These are phyloP conservation scores for Pythium dissotocum DNA, from an alignment of 352 stramenopile species.

Conservation along the genomic window DNA sequence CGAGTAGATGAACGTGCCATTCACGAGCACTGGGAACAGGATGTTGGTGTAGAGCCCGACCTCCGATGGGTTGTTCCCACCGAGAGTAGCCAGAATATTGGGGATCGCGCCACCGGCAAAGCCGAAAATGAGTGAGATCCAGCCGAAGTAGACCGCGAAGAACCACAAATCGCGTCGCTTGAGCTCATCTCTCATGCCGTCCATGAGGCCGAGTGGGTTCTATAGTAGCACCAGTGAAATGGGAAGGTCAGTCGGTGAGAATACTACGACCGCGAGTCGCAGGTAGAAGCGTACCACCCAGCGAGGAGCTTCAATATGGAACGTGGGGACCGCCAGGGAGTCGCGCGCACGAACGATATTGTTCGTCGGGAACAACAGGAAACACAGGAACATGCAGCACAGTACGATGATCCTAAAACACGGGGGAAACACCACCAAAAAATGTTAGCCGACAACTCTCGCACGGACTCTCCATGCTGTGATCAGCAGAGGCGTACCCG, in stretches of 20 bases:
- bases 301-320: conserved; percentile 50
- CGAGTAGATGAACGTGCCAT: conserved; percentile 81
- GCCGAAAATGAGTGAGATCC: conserved; percentile 80
- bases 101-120: conserved; percentile 77
- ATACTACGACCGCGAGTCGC: too few species aligned
- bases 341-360: conserved; percentile 54
- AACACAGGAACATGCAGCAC: conserved; percentile 46
- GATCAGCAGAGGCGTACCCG: conserved; percentile 37
- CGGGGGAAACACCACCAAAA: background rate
- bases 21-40: conserved; percentile 75
- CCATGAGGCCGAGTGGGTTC: conserved; percentile 54
- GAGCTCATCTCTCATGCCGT: conserved; percentile 59
- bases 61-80: conserved; percentile 21
- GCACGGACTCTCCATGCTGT: background rate
- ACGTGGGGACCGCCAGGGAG: conserved; percentile 49
- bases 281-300: conserved; percentile 41
- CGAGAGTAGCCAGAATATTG: conserved; percentile 56
- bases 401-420: conserved; percentile 34
- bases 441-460: background rate
- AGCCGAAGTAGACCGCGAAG: conserved; percentile 78
- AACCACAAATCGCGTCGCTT: conserved; percentile 66
- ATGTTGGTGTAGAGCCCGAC: conserved; percentile 64
- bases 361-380: conserved; percentile 73
- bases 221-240: background rate
- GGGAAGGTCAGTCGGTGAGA: background rate